Percentiles rank a stretch among this genome's conserved stretches.
Evolutionary conservation across 495 filamentous ascomycete species (phyloP).

Genomic region (Emericellopsis terricola): DNA sequence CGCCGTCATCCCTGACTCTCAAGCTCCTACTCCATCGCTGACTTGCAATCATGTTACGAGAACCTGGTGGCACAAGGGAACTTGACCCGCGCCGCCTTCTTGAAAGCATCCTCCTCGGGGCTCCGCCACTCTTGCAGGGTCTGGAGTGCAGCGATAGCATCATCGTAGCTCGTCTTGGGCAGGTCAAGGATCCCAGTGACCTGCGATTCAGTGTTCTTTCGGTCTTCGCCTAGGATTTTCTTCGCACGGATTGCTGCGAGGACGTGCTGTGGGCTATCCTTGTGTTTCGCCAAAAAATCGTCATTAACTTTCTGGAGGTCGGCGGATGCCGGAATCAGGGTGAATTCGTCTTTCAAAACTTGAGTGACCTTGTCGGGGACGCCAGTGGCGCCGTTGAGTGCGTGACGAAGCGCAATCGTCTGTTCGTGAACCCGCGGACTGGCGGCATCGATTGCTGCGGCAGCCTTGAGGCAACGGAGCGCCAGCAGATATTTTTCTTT

Average conservation of each 20-base stretch:
- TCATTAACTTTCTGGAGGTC: slow-evolving; percentile 51
- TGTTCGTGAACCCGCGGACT: slow-evolving; percentile 69
- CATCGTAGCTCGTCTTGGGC: slow-evolving; percentile 33
- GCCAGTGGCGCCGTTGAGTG: slow-evolving; percentile 36
- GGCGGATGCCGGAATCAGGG: slow-evolving; percentile 35
- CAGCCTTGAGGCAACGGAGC: slow-evolving; percentile 65
- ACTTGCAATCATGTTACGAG: too few species aligned
- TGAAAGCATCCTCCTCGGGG: slow-evolving; percentile 36
- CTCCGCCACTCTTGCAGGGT: slow-evolving; percentile 42
- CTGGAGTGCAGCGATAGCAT: slow-evolving; percentile 40
- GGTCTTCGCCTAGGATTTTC: slow-evolving; percentile 38
- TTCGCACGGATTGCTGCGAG: slow-evolving; percentile 43
- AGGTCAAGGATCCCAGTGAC: slow-evolving; percentile 38
- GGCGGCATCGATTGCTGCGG: slow-evolving; percentile 45
- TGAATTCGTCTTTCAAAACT: slow-evolving; percentile 47
- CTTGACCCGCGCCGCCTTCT: slow-evolving; percentile 42
- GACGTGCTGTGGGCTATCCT: slow-evolving; percentile 42
- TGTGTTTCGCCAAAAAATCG: slow-evolving; percentile 42
- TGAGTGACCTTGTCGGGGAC: slow-evolving; percentile 38
- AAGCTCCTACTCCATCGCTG: too few species aligned
- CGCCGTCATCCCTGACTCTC: too few species aligned
- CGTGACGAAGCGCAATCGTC: slow-evolving; percentile 45
- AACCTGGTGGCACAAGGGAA: slow-evolving; percentile 47
- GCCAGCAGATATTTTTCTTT: slow-evolving; percentile 72
- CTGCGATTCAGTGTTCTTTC: slow-evolving; percentile 39